Percentiles rank a stretch among this genome's conserved stretches.
Conservation (phyloP, 2,329 filamentous ascomycete species). For the Scedosporium apiospermum region DNA sequence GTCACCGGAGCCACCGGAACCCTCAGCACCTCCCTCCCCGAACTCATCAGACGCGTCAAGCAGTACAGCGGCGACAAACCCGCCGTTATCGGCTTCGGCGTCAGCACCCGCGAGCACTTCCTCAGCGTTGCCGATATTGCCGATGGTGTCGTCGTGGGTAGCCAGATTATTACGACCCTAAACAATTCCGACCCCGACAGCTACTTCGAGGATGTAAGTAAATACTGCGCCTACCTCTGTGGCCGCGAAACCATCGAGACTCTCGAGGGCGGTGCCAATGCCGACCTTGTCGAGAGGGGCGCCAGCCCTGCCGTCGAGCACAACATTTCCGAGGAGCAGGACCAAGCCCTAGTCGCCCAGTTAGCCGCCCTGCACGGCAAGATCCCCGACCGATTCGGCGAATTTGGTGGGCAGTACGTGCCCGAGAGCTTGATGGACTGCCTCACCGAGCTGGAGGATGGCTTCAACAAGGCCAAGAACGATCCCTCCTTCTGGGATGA, state of each 20-base stretch:
- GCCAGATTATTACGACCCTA: constrained; percentile 82
- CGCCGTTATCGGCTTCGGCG: constrained; percentile 88
- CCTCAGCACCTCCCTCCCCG: constrained; percentile 71
- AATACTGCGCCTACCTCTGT: constrained; percentile 68
- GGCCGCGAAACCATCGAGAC: constrained; percentile 28
- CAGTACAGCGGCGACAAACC: constrained; percentile 86
- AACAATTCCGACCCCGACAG: constrained; percentile 57
- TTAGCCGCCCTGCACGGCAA: constrained; percentile 72
- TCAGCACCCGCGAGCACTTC: constrained; percentile 93
- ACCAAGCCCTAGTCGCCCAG: constrained; percentile 65
- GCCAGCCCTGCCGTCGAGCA: constrained; percentile 39
- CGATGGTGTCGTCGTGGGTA: constrained; percentile 93
- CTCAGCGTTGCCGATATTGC: constrained; percentile 72
- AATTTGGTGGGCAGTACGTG: constrained; percentile 96
- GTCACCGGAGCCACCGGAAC: constrained; percentile 85
- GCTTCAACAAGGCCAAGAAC: constrained; percentile 79
- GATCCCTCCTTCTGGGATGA: constrained; percentile 96
- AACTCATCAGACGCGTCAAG: constrained; percentile 77
- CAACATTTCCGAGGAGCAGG: constrained; percentile 47
- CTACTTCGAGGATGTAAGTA: constrained; percentile 57
- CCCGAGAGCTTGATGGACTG: constrained; percentile 98
- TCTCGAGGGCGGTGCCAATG: constrained; percentile 12
- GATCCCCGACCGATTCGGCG: constrained; percentile 80
- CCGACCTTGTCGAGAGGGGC: constrained; percentile 49
- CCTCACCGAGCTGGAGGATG: constrained; percentile 77